These are phyloP conservation scores for Eimeria zaria DNA, from an alignment of 169 alveolate genomes.

Conservation along the genomic window DNA sequence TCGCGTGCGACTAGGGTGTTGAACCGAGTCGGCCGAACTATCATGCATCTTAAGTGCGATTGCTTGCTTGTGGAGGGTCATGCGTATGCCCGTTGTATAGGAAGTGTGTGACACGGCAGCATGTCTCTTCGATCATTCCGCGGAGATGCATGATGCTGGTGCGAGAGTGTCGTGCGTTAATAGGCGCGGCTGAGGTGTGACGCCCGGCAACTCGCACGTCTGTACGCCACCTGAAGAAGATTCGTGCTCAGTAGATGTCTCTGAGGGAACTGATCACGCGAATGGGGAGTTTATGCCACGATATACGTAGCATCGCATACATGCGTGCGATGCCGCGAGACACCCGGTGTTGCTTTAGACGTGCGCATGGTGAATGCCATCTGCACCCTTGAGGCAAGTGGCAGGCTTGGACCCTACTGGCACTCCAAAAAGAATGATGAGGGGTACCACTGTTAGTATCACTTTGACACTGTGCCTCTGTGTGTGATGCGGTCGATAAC, in stretches of 20 bases:
- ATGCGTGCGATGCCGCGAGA: too few species aligned
- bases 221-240: too few species aligned
- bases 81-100: too few species aligned
- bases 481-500: background rate
- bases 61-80: too few species aligned
- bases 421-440: too few species aligned
- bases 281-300: background rate
- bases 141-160: background rate
- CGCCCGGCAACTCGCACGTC: background rate
- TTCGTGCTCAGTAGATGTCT: too few species aligned
- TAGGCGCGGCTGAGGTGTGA: background rate
- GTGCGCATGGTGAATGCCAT: background rate
- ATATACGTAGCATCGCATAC: background rate
- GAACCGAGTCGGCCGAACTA: too few species aligned
- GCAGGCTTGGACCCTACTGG: background rate
- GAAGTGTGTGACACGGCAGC: background rate
- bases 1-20: too few species aligned
- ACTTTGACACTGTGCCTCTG: background rate
- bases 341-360: too few species aligned
- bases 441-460: too few species aligned
- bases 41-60: too few species aligned
- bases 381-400: background rate
- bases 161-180: background rate
- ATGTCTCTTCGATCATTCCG: background rate
- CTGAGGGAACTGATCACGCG: background rate